Base-by-base conservation (phyloP, 108 stramenopile species). In the Skeletonema grethae region DNA sequence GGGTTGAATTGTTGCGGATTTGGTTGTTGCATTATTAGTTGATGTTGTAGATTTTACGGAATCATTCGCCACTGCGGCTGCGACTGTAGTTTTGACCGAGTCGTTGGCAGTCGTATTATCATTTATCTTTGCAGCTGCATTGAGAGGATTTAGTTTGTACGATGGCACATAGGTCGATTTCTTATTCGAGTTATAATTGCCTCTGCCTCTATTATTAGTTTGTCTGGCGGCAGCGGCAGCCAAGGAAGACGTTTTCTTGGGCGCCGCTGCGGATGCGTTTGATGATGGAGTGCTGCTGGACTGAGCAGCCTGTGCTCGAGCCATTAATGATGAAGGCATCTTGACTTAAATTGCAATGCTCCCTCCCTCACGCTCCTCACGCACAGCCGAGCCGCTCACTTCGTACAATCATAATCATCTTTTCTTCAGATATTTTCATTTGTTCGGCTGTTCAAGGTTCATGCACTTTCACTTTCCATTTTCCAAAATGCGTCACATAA, bases 301-400 rank as follows among this genome's bases (percentile, higher is more conserved):
- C 36, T 59, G 56, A 3, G 24, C 60, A 10, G 55, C 75, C 50
- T 69, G 63, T 38, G 57, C 35, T 38, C 68, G 67, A 32, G 75
- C 61, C 75, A 76, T 76, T 22, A 76, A 60, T 64, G 75, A 69
- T 12, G 75, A 76, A 32, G 68, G 59, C 62, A 74, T 73, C n/a
- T 18, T 36, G 60, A 34, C 4, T 34, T 7, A 34, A 1, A 39
- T 28, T 34, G 34, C 34, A 34, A 7, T 34, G 34, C 6, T 34
- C 4, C 5, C 34, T 7, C 6, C 34, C 25, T 28, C 25, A 28
- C 25, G 25, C 25, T 28, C 25, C 25, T 28, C 25, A 28, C 1
- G 25, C 25, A 28, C 25, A 1, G 25, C 25, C 1, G 25, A 28
- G 25, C 25, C 25, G 25, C 25, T 28, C 25, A 28, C 25, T 28